These are phyloP conservation scores for Mycosphaerella arachidis DNA, from an alignment of 2,329 filamentous ascomycete species.

Conservation along the genomic window DNA sequence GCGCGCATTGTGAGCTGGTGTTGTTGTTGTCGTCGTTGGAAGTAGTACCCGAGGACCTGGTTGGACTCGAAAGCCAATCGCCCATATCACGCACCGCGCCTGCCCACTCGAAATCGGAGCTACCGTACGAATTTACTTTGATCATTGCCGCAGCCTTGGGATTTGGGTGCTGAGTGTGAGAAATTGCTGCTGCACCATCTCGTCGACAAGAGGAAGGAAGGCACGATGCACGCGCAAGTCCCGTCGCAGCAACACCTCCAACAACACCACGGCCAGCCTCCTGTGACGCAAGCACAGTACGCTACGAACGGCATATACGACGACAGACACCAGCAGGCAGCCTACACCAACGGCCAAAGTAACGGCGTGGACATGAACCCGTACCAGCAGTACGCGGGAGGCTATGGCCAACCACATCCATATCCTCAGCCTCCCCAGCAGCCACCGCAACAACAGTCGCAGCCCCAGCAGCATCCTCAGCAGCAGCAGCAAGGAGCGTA, in stretches of 20 bases:
- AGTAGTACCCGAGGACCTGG: slow-evolving; percentile 15
- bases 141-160: background rate
- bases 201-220: background rate
- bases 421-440: slow-evolving; percentile 11
- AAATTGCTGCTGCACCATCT: slow-evolving; percentile 6
- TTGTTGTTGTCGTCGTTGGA: background rate
- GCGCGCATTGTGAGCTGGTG: background rate
- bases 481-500: slow-evolving; percentile 17
- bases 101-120: slow-evolving; percentile 4
- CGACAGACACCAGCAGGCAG: slow-evolving; percentile 8
- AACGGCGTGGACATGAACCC: slow-evolving; percentile 23
- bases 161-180: background rate
- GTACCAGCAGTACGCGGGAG: slow-evolving; percentile 18
- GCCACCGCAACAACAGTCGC: slow-evolving; percentile 13
- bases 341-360: slow-evolving; percentile 19
- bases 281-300: slow-evolving; percentile 14
- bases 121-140: background rate
- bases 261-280: slow-evolving; percentile 4
- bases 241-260: slow-evolving; percentile 14
- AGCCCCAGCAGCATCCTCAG: slow-evolving; percentile 14
- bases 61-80: slow-evolving; percentile 15
- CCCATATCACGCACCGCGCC: slow-evolving; percentile 12
- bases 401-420: slow-evolving; percentile 17
- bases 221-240: slow-evolving; percentile 12
- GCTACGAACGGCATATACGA: slow-evolving; percentile 16